A percentile compares a stretch with the other conserved stretches of the same genome.
Conservation (phyloP, 2,329 filamentous ascomycete species). For the Zasmidium cellare region DNA sequence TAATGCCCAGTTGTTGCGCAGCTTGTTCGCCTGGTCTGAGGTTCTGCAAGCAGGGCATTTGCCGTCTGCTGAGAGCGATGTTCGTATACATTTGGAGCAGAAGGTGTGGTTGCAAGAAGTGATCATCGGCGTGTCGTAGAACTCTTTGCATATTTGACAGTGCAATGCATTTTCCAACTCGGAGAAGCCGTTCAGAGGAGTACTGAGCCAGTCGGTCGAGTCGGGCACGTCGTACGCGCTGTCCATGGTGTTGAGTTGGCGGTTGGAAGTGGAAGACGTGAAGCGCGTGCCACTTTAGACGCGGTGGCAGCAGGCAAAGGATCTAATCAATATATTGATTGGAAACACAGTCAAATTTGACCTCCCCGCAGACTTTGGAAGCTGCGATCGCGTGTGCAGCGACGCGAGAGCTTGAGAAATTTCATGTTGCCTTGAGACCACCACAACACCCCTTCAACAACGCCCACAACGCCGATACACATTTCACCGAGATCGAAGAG, state of each 20-base stretch:
- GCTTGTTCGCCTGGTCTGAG: conserved; percentile 76
- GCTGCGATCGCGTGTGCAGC: background rate
- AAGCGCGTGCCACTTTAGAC: background rate
- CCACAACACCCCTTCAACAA: background rate
- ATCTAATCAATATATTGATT: background rate
- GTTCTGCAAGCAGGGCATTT: conserved; percentile 84
- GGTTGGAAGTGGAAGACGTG: background rate
- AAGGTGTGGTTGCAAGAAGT: conserved; percentile 95
- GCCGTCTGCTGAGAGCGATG: conserved; percentile 77
- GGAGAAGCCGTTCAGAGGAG: conserved; percentile 65
- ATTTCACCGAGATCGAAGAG: background rate
- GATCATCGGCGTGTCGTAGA: conserved; percentile 91
- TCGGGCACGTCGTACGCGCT: conserved; percentile 58
- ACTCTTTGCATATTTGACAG: conserved; percentile 98
- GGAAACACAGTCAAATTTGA: background rate
- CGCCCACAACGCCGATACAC: background rate
- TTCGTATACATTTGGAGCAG: conserved; percentile 91
- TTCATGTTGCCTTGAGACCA: background rate
- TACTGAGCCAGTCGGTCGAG: conserved; percentile 81
- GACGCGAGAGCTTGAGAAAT: background rate
- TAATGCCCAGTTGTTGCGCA: conserved; percentile 81
- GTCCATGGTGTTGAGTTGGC: conserved; percentile 15
- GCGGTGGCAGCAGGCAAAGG: background rate
- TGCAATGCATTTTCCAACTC: conserved; percentile 81
- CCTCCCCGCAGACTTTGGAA: background rate